Evolutionary conservation across 495 filamentous ascomycete genomes (phyloP).

Genomic region (Pseudotulostoma volvatum): DNA sequence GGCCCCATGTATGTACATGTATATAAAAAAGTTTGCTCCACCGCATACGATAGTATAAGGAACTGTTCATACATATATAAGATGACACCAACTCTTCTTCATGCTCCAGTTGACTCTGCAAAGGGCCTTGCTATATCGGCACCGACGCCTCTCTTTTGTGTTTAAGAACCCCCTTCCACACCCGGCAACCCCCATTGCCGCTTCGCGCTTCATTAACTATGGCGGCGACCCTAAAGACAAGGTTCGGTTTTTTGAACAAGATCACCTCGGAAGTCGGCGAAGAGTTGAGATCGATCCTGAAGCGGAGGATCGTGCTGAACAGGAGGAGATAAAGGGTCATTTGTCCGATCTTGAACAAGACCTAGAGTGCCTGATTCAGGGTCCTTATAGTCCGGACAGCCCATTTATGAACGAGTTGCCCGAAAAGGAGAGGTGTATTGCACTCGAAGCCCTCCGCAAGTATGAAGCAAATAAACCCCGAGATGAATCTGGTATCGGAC

Average conservation of each 20-base stretch:
- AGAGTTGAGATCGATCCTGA: slow-evolving; percentile 32
- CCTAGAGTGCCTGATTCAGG: slow-evolving; percentile 29
- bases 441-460: slow-evolving; percentile 26
- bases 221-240: slow-evolving; percentile 27
- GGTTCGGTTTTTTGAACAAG: slow-evolving; percentile 29
- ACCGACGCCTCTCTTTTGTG: slow-evolving; percentile 12
- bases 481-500: slow-evolving; percentile 9
- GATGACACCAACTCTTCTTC: slow-evolving; percentile 23
- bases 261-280: slow-evolving; percentile 17
- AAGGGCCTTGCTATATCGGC: slow-evolving; percentile 31
- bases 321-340: slow-evolving; percentile 26
- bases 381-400: slow-evolving; percentile 26
- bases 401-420: slow-evolving; percentile 26
- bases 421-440: slow-evolving; percentile 24
- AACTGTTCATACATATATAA: too few species aligned
- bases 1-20: too few species aligned
- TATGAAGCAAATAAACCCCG: slow-evolving; percentile 20
- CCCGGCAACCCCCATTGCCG: slow-evolving; percentile 20
- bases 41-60: too few species aligned
- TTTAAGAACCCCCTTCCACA: slow-evolving; percentile 4
- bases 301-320: slow-evolving; percentile 31
- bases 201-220: slow-evolving; percentile 19
- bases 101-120: slow-evolving; percentile 33
- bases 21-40: too few species aligned
- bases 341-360: slow-evolving; percentile 38